Conservation (phyloP, 805 yeast species). For the Candida morakotiae region DNA sequence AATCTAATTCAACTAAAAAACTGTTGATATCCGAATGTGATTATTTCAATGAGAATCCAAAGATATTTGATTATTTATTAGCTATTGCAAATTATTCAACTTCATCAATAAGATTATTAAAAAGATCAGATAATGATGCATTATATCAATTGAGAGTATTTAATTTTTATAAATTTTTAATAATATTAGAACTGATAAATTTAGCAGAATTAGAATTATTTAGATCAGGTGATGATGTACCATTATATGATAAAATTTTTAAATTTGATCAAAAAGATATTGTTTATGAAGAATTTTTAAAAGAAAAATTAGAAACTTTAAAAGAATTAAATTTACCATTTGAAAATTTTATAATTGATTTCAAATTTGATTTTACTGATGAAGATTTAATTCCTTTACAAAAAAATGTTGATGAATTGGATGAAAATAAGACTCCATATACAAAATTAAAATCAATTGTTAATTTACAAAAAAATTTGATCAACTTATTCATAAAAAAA, state of each 20-base stretch:
- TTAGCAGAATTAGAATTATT: constrained; percentile 29
- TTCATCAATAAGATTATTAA: constrained; percentile 31
- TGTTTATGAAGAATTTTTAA: constrained; percentile 29
- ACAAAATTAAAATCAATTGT: constrained; percentile 28
- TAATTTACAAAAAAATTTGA: constrained; percentile 27
- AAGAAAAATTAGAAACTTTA: constrained; percentile 28
- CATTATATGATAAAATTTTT: constrained; percentile 36
- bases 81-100: constrained; percentile 39
- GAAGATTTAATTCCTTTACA: constrained; percentile 12
- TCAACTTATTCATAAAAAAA: constrained; percentile 15
- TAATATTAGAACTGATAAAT: constrained; percentile 30
- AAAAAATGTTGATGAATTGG: constrained; percentile 7
- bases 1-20: constrained; percentile 36
- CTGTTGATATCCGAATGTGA: constrained; percentile 28
- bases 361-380: constrained; percentile 15
- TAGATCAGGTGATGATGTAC: constrained; percentile 21
- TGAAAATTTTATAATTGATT: constrained; percentile 18
- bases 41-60: constrained; percentile 25
- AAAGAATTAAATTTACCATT: constrained; percentile 24
- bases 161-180: constrained; percentile 36
- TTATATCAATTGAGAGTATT: constrained; percentile 36
- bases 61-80: constrained; percentile 33
- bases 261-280: constrained; percentile 37
- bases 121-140: constrained; percentile 34
- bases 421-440: constrained; percentile 23